Evolutionary conservation across 176 grass and related monocot genomes (phyloP).

Genomic region (Musa itinerans): DNA sequence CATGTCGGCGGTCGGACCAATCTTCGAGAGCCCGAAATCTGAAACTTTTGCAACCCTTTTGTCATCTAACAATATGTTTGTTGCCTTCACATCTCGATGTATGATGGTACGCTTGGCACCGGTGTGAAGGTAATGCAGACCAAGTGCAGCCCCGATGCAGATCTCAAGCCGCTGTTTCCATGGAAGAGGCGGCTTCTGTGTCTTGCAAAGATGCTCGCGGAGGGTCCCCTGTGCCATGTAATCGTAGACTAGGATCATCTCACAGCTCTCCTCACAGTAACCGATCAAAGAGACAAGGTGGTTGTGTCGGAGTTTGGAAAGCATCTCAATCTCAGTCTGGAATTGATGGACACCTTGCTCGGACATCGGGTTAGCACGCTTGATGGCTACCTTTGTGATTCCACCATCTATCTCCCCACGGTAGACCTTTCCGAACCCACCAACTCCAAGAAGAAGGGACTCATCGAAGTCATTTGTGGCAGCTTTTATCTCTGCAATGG

Average conservation of each 20-base stretch:
- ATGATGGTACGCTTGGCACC: conserved; percentile 35
- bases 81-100: conserved; percentile 71
- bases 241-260: conserved; percentile 77
- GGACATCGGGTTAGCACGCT: conserved; percentile 51
- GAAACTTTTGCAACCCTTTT: conserved; percentile 68
- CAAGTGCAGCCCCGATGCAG: conserved; percentile 54
- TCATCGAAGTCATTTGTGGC: conserved; percentile 60
- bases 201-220: conserved; percentile 49
- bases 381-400: conserved; percentile 47
- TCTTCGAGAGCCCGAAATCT: conserved; percentile 62
- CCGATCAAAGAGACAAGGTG: conserved; percentile 70
- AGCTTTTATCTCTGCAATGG: conserved; percentile 35
- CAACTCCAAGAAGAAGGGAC: conserved; percentile 44
- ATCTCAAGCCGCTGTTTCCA: conserved; percentile 70
- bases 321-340: conserved; percentile 63
- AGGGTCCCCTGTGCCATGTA: conserved; percentile 59
- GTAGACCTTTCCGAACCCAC: conserved; percentile 78
- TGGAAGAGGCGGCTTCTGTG: conserved; percentile 35
- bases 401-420: conserved; percentile 41
- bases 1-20: conserved; percentile 31
- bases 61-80: conserved; percentile 62
- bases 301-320: conserved; percentile 62
- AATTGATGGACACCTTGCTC: conserved; percentile 60
- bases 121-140: conserved; percentile 64
- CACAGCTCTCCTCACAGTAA: conserved; percentile 56